Evolutionary conservation across 2,329 filamentous ascomycete species (phyloP).

Genomic region (Grosmannia serpens): DNA sequence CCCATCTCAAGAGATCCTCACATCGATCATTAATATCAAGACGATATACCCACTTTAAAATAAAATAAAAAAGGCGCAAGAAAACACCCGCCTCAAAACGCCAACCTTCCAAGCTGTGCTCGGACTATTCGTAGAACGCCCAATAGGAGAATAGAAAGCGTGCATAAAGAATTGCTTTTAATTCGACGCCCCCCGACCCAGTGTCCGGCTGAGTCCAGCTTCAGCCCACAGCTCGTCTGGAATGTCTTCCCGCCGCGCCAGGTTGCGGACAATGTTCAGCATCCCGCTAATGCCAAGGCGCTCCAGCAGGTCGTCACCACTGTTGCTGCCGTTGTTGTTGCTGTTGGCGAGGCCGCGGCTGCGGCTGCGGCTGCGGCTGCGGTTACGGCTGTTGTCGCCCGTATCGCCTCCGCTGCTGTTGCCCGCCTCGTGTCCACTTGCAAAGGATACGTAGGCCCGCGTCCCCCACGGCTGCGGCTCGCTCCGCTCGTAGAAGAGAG

Average conservation of each 20-base stretch:
- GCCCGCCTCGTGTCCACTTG: neutral
- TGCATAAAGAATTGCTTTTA: neutral
- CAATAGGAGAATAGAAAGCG: neutral
- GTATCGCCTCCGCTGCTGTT: neutral
- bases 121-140: neutral
- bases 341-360: neutral
- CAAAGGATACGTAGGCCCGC: neutral
- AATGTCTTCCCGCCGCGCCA: constrained; percentile 62
- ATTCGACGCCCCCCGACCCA: neutral
- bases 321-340: neutral
- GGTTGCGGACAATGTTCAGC: constrained; percentile 58
- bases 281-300: constrained; percentile 44
- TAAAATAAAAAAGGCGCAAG: neutral
- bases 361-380: neutral
- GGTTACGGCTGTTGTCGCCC: neutral
- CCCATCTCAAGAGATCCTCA: neutral
- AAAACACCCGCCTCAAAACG: neutral
- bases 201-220: constrained; percentile 51
- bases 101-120: neutral
- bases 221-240: constrained; percentile 75
- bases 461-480: neutral
- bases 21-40: neutral
- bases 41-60: neutral
- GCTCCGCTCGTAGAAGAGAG: neutral
- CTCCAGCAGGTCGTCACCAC: constrained; percentile 21